Evolutionary conservation across 2,329 filamentous ascomycete species (phyloP).

Genomic region (Xylaria sp.): DNA sequence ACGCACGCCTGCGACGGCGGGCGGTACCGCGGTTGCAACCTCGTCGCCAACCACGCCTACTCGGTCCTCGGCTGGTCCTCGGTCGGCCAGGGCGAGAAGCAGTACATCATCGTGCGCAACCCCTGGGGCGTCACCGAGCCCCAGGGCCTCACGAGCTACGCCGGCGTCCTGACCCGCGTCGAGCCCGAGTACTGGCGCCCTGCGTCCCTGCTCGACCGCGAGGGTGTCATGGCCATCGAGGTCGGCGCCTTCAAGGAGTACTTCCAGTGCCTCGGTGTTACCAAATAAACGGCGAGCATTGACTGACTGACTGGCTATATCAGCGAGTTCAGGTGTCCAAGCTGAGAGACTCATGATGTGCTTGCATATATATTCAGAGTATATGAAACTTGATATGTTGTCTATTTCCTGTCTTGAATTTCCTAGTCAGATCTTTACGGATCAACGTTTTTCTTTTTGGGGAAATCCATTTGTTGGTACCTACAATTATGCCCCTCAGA

Average conservation of each 20-base stretch:
- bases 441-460: background rate
- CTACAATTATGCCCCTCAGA: too few species aligned
- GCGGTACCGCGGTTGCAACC: conserved; percentile 48
- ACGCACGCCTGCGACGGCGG: conserved; percentile 46
- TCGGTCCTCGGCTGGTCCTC: conserved; percentile 48
- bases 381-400: background rate
- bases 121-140: conserved; percentile 53
- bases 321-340: too few species aligned
- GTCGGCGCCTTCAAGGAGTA: conserved; percentile 45
- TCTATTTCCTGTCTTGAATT: background rate
- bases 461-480: too few species aligned
- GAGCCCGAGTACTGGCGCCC: conserved; percentile 47
- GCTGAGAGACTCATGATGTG: background rate
- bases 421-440: background rate
- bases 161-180: conserved; percentile 46
- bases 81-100: conserved; percentile 43
- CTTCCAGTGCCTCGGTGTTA: conserved; percentile 43
- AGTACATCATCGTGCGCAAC: conserved; percentile 52
- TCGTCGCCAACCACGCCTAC: conserved; percentile 54
- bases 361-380: background rate
- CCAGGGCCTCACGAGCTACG: conserved; percentile 47
- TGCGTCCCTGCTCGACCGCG: conserved; percentile 45
- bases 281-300: conserved; percentile 28
- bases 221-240: conserved; percentile 47
- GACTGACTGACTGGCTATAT: background rate